Evolutionary conservation across 495 filamentous ascomycete species (phyloP).

Genomic region (Neohortaea acidophila): DNA sequence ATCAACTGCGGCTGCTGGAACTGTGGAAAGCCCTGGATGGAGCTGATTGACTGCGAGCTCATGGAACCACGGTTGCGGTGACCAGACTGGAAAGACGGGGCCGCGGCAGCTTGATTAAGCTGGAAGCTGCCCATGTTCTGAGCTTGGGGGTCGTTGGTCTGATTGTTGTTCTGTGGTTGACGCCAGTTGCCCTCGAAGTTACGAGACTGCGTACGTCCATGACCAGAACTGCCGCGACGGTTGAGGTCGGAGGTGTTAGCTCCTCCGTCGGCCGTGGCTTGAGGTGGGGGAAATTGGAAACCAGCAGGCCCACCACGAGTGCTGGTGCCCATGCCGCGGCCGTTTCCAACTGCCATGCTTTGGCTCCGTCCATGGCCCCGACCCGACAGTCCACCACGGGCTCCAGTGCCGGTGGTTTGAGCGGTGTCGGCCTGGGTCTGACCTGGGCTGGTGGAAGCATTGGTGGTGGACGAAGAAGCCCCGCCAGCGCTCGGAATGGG

Average conservation of each 20-base stretch:
- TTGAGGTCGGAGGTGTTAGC: constrained; percentile 45
- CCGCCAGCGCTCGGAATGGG: constrained; percentile 57
- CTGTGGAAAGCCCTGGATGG: constrained; percentile 65
- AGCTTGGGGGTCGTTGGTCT: constrained; percentile 24
- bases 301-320: constrained; percentile 44
- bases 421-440: constrained; percentile 1
- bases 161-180: constrained; percentile 58
- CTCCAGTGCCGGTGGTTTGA: constrained; percentile 22
- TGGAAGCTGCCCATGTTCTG: constrained; percentile 49
- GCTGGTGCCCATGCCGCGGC: constrained; percentile 34
- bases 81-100: constrained; percentile 66
- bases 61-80: constrained; percentile 77
- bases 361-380: constrained; percentile 49
- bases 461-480: constrained; percentile 29
- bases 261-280: constrained; percentile 38
- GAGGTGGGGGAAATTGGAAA: constrained; percentile 53
- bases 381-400: constrained; percentile 37
- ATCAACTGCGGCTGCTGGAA: constrained; percentile 86
- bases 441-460: constrained; percentile 33
- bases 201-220: constrained; percentile 65
- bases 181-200: constrained; percentile 99
- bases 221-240: constrained; percentile 57
- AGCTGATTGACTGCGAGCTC: constrained; percentile 62
- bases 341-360: constrained; percentile 50
- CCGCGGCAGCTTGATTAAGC: constrained; percentile 36